Conservation (phyloP, 2,329 filamentous ascomycete genomes). For the Emergomyces pasteurianus region DNA sequence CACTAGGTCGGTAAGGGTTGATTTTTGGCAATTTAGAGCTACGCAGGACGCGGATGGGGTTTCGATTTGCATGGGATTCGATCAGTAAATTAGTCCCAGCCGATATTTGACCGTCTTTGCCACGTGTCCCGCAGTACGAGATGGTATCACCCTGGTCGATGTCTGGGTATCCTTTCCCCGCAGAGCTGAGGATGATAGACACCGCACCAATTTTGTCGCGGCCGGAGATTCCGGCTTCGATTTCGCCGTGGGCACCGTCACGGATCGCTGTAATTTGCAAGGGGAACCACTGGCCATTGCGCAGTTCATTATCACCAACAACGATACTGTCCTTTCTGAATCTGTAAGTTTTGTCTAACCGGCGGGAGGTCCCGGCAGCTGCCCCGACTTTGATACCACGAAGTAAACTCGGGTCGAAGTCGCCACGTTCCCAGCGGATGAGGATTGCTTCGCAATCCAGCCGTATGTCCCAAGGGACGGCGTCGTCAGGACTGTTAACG, state of each 20-base stretch:
- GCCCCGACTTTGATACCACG: slow-evolving; percentile 4
- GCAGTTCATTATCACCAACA: slow-evolving; percentile 9
- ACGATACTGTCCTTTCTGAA: slow-evolving; percentile 3
- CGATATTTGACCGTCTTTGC: slow-evolving; percentile 19
- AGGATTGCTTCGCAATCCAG: slow-evolving; percentile 7
- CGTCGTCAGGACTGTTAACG: not conserved
- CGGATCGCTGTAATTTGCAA: slow-evolving; percentile 13
- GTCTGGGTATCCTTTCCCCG: slow-evolving; percentile 34
- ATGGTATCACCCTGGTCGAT: slow-evolving; percentile 39
- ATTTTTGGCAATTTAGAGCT: slow-evolving; percentile 22
- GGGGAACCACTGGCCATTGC: slow-evolving; percentile 18
- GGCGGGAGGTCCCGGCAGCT: slow-evolving; percentile 3
- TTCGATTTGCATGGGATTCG: slow-evolving; percentile 23
- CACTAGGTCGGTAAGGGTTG: slow-evolving; percentile 33
- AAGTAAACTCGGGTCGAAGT: slow-evolving; percentile 6
- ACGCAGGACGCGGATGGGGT: slow-evolving; percentile 41
- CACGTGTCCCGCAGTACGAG: slow-evolving; percentile 40
- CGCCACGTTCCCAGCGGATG: slow-evolving; percentile 7
- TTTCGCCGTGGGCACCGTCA: slow-evolving; percentile 18
- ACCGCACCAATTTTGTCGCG: slow-evolving; percentile 35
- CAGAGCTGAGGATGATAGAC: slow-evolving; percentile 41
- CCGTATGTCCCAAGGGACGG: slow-evolving; percentile 11
- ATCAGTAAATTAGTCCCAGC: slow-evolving; percentile 33
- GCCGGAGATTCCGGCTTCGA: slow-evolving; percentile 36
- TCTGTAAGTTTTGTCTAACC: slow-evolving; percentile 2